phyloP scores from a whole-genome alignment of 1,284 basidiomycete species.

The Pseudozyma tsukubaensis region DNA sequence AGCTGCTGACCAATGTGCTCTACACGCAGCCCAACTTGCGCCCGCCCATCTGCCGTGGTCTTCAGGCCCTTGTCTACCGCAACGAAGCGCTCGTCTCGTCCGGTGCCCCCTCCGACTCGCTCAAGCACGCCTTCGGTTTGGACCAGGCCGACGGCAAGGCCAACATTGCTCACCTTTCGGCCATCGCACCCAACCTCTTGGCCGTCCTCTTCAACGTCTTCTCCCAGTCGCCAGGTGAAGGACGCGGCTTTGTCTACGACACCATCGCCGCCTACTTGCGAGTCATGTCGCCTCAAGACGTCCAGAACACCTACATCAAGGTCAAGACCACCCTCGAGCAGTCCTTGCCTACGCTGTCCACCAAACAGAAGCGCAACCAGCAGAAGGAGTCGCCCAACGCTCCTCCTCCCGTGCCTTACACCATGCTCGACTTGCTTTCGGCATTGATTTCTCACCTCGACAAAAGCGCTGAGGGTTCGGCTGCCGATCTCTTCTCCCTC shows the following conservation, averaged over 20 bases:
- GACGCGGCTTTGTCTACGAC: conserved; percentile 85
- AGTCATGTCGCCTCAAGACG: conserved; percentile 75
- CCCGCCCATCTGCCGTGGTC: conserved; percentile 81
- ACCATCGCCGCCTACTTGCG: conserved; percentile 87
- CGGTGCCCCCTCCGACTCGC: conserved; percentile 71
- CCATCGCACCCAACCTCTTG: conserved; percentile 89
- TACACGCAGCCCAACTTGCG: conserved; percentile 89
- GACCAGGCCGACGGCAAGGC: conserved; percentile 75
- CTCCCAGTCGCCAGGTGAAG: conserved; percentile 81
- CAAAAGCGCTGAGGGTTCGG: conserved; percentile 41
- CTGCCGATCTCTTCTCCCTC: conserved; percentile 71
- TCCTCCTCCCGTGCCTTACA: conserved; percentile 74
- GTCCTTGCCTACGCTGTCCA: conserved; percentile 72
- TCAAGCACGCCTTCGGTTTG: conserved; percentile 72
- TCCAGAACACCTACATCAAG: conserved; percentile 83
- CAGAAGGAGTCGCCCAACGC: conserved; percentile 43
- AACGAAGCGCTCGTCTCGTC: conserved; percentile 73
- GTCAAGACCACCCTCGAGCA: conserved; percentile 81
- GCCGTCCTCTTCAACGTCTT: conserved; percentile 98
- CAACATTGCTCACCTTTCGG: conserved; percentile 81
- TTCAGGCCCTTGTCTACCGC: conserved; percentile 83
- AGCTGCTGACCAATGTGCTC: conserved; percentile 88
- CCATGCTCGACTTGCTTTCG: conserved; percentile 89
- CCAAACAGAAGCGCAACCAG: conserved; percentile 35
- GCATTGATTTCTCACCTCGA: conserved; percentile 77